Percentiles rank a stretch among this genome's conserved stretches.
These are phyloP conservation scores for Chalciporus piperatoides DNA, from an alignment of 1,284 basidiomycete species.

Conservation along the genomic window DNA sequence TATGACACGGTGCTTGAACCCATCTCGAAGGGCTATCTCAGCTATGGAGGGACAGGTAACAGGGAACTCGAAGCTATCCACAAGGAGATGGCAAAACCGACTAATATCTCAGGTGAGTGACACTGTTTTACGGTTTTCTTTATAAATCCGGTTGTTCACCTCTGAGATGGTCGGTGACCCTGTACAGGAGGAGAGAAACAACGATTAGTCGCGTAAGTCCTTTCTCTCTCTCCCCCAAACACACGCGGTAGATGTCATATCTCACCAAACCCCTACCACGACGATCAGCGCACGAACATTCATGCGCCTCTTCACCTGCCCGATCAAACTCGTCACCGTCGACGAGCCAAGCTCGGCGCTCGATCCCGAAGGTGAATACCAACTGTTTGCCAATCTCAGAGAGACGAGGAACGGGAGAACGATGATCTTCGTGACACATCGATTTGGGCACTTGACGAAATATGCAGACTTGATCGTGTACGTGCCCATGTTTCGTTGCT, in stretches of 20 bases:
- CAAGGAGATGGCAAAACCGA: slow-evolving; percentile 33
- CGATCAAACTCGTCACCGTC: slow-evolving; percentile 43
- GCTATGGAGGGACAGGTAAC: slow-evolving; percentile 32
- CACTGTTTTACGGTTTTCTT: neutral
- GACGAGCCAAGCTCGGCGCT: slow-evolving; percentile 55
- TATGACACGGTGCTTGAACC: slow-evolving; percentile 36
- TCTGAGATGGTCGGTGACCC: no score
- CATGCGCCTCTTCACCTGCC: slow-evolving; percentile 44
- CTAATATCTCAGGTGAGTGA: slow-evolving; percentile 33
- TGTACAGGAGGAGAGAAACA: slow-evolving; percentile 43
- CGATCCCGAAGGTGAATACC: slow-evolving; percentile 47
- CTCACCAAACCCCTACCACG: neutral
- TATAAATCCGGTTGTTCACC: neutral
- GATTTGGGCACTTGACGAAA: slow-evolving; percentile 63
- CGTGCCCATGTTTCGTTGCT: slow-evolving; percentile 9
- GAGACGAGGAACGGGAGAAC: slow-evolving; percentile 53
- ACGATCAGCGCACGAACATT: slow-evolving; percentile 35
- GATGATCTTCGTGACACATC: slow-evolving; percentile 67
- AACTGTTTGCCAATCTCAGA: slow-evolving; percentile 51
- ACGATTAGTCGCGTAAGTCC: slow-evolving; percentile 39
- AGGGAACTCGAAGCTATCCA: slow-evolving; percentile 35
- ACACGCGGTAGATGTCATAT: neutral
- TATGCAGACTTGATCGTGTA: slow-evolving; percentile 62
- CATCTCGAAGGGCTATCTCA: slow-evolving; percentile 18
- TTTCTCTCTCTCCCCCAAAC: neutral